phyloP scores from a whole-genome alignment of 140 eudicot genomes.

The Stevia rebaudiana region DNA sequence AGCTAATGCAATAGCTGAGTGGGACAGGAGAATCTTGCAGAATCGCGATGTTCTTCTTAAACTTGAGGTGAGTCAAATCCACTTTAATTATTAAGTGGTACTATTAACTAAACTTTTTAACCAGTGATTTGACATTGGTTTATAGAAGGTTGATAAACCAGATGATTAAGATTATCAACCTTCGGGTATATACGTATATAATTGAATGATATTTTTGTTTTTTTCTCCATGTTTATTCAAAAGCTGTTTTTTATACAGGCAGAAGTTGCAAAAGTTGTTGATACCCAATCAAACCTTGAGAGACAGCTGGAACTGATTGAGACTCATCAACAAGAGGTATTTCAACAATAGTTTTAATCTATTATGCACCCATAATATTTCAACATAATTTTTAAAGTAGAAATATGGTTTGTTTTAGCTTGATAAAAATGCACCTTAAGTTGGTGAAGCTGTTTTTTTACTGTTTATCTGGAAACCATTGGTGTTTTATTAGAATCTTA shows the following conservation, averaged over 20 bases:
- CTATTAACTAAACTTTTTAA: not conserved
- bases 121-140: constrained; percentile 17
- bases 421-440: not conserved
- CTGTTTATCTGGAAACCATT: not conserved
- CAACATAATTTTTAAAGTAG: not conserved
- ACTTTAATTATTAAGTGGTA: not conserved
- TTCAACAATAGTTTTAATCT: not conserved
- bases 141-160: no score
- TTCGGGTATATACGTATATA: no score
- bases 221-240: constrained; percentile 12
- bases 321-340: constrained; percentile 96
- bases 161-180: no score
- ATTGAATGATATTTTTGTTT: not conserved
- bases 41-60: constrained; percentile 87
- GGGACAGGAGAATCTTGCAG: constrained; percentile 94
- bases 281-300: constrained; percentile 80
- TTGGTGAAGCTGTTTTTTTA: not conserved
- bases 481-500: not conserved
- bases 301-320: constrained; percentile 92
- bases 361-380: not conserved
- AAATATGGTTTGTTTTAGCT: not conserved
- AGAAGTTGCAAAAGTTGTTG: constrained; percentile 94
- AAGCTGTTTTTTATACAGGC: constrained; percentile 40
- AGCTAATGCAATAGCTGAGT: constrained; percentile 93
- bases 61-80: constrained; percentile 61